Base-by-base conservation (phyloP, 169 alveolate genomes). In the Eimeria praecox region DNA sequence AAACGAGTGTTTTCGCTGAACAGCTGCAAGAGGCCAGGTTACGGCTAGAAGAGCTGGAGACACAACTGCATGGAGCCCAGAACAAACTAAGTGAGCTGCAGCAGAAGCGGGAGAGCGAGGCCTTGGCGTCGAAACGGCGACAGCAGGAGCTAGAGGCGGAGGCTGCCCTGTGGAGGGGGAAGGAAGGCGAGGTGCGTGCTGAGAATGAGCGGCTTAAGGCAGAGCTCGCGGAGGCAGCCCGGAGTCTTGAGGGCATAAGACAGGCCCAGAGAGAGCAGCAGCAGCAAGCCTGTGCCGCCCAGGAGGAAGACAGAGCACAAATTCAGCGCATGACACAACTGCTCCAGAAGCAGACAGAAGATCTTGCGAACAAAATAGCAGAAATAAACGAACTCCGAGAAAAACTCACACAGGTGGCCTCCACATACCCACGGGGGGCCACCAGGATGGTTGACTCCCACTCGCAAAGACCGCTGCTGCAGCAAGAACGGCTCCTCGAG, bases 101-200 rank as follows among this genome's bases (percentile, higher is more conserved):
- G 52, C 73, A 54, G 73, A 24, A 56, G 89, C 56, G 89, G 44
- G 71, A 49, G 16, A 49, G 56, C 30, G 91, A 83, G 27, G 35
- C 91, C 44, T 30, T 9, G 49, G 49, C 80, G n/a, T 35, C 49
- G 14, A 75, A 49, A 52, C 35, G 24, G 38, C 91, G n/a, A 30
- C 91, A 33, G 71, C 44, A 35, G 91, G 46, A n/a, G 44, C 77
- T 56, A 35, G 64, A 30, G 35, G 73, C 91, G 38, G 91, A 83
- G 75, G 73, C 46, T 46, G 54, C 35, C 40, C 64, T 16, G 87
- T 77, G 64, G 59, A 77, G 87, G 44, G 59, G 8, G n/a, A 46
- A 24, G 22, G 87, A 77, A 24, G 87, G 42, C 27, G 59, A 77
- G 87, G 59, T 38, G 40, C 87, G 59, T 22, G 87, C 87, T 16